Base-by-base conservation (phyloP, 73 alveolate genomes). In the Paramecium caudatum region DNA sequence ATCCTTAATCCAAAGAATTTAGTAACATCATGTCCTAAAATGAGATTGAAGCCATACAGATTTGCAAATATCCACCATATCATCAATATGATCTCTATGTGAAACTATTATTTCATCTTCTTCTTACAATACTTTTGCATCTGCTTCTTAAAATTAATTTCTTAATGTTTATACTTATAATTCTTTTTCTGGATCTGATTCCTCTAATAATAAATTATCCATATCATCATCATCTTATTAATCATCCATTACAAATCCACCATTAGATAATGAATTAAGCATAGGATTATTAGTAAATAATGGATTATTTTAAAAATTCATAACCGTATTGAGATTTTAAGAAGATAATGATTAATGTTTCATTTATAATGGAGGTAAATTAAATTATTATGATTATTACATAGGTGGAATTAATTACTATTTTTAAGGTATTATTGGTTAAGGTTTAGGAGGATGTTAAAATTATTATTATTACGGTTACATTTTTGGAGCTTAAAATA, bases 71-170 rank as follows among this genome's bases (percentile, higher is more conserved):
- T 32, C 25, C n/a, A 68, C 85, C 61, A 68, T 36, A 68, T 68
- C 85, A 68, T 68, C 85, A 68, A 68, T 68, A 68, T 68, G 55
- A 17, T 21, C n/a, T 8, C 36, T 9, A 68, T 68, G 85, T 0
- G 48, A 15, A 0, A 68, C 21, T 16, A 68, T 68, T 32, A 68
- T 68, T 32, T 68, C 85, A 68, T 68, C 85, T 27, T 68, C 85
- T 36, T 32, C 48, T 33, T 68, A 36, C 9, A 68, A 68, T 7
- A 68, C 36, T 32, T 17, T 68, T n/a, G 9, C n/a, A 17, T 13
- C 85, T 21, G 33, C 3, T 68, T 68, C 85, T 36, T 27, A 36
- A 7, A 17, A 36, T 61, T 61, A 23, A 61, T 61, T 61, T 61
- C 21, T 61, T 0, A 61, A 12, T 19, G 13, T 39, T 61, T 17